Percentiles rank a stretch among this genome's conserved stretches.
Evolutionary conservation across 225 moss, liverwort and hornwort species (phyloP).

Genomic region (Neckera pumila): DNA sequence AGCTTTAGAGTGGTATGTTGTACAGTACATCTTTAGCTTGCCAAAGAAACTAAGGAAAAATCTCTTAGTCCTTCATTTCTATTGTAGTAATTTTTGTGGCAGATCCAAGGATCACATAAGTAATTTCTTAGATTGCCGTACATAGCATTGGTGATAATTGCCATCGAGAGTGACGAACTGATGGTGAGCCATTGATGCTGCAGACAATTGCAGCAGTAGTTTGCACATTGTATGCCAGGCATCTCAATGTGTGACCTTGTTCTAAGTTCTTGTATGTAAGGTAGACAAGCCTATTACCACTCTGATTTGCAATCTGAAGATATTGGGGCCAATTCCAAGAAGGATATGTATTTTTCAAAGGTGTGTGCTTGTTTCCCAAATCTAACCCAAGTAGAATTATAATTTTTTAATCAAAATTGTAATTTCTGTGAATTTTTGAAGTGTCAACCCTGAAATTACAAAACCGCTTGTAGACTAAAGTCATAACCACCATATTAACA

Average conservation of each 20-base stretch:
- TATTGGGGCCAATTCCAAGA: too few species aligned
- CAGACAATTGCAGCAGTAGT: not conserved
- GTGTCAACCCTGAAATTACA: too few species aligned
- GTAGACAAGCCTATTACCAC: too few species aligned
- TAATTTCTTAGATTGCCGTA: not conserved
- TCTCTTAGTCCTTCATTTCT: not conserved
- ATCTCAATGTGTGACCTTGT: not conserved
- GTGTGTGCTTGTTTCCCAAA: too few species aligned
- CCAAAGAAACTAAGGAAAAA: too few species aligned
- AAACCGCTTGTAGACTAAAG: too few species aligned
- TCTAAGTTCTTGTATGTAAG: not conserved
- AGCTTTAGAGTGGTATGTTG: not conserved
- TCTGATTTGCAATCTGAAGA: too few species aligned
- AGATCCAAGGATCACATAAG: not conserved
- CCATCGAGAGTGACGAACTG: not conserved
- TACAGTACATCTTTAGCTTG: not conserved
- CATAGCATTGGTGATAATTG: not conserved
- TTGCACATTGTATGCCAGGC: not conserved
- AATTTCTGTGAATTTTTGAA: too few species aligned
- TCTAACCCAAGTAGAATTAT: too few species aligned
- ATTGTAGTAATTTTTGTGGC: not conserved
- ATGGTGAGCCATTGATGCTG: not conserved
- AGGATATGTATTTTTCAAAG: too few species aligned
- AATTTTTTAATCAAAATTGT: too few species aligned
- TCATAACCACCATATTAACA: too few species aligned